phyloP scores from a whole-genome alignment of 1,284 basidiomycete species.

The Irpex sp. region DNA sequence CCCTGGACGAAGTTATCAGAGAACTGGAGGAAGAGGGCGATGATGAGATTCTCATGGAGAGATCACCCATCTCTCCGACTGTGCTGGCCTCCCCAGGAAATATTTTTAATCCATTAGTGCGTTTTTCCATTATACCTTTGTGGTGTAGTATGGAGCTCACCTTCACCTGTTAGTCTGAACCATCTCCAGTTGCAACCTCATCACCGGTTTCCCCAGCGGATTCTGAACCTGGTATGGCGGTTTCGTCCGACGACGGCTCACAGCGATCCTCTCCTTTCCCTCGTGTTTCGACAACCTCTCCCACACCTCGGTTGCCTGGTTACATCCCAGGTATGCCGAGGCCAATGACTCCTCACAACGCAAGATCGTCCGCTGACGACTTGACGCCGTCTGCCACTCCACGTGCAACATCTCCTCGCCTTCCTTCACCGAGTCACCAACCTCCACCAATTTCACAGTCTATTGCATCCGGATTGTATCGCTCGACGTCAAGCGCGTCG shows the following conservation, averaged over 20 bases:
- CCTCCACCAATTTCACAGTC: constrained; percentile 29
- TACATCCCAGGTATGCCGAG: constrained; percentile 85
- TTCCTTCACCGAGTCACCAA: constrained; percentile 29
- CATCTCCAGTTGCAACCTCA: constrained; percentile 13
- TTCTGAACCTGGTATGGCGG: constrained; percentile 63
- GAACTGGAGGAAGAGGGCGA: constrained; percentile 58
- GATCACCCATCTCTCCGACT: constrained; percentile 47
- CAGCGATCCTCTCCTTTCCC: constrained; percentile 35
- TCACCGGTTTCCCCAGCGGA: constrained; percentile 22
- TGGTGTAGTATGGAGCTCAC: not conserved
- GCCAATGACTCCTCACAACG: constrained; percentile 79
- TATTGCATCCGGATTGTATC: constrained; percentile 34
- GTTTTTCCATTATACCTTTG: constrained; percentile 1
- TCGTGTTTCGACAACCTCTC: constrained; percentile 43
- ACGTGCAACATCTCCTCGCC: constrained; percentile 64
- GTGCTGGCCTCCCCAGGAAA: constrained; percentile 12
- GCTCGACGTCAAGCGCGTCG: constrained; percentile 53
- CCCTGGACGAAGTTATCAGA: constrained; percentile 68
- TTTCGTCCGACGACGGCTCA: constrained; percentile 56
- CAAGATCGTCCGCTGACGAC: constrained; percentile 61
- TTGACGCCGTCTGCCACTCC: constrained; percentile 72
- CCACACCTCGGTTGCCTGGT: constrained; percentile 68
- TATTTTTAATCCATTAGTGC: constrained; percentile 6
- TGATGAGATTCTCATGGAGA: constrained; percentile 70
- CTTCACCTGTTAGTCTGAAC: constrained; percentile 6